A percentile compares a stretch with the other conserved stretches of the same genome.
phyloP scores from a whole-genome alignment of 441 rosid genomes.

The Aquilaria agallochum region DNA sequence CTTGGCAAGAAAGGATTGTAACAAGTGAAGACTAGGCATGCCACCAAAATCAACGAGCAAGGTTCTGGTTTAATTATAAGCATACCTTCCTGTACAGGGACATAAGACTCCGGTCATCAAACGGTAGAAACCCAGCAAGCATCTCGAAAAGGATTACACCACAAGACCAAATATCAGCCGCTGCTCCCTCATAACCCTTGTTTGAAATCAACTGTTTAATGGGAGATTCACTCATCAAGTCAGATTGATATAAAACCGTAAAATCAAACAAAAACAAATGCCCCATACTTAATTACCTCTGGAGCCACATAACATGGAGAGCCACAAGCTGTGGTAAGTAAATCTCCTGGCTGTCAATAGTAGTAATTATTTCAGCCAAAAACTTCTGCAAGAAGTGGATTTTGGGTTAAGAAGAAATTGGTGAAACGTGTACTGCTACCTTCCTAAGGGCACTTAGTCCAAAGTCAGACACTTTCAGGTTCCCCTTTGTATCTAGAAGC shows the following conservation, averaged over 20 bases:
- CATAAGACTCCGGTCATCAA: conserved; percentile 68
- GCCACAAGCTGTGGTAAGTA: conserved; percentile 83
- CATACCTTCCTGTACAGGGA: conserved; percentile 62
- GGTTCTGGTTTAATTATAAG: conserved; percentile 6
- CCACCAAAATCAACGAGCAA: not conserved
- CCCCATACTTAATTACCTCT: conserved; percentile 39
- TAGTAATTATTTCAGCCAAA: conserved; percentile 9
- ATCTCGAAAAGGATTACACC: conserved; percentile 80
- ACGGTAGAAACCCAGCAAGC: conserved; percentile 73
- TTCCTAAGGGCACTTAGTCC: conserved; percentile 77
- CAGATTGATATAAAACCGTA: too few species aligned
- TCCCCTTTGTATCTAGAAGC: conserved; percentile 66
- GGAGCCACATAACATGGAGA: conserved; percentile 95
- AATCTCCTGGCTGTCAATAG: conserved; percentile 57
- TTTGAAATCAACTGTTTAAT: conserved; percentile 61
- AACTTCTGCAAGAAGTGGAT: not conserved
- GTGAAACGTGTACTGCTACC: conserved; percentile 26
- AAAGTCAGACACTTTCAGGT: conserved; percentile 81
- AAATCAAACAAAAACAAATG: too few species aligned
- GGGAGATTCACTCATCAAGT: not conserved
- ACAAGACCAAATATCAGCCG: conserved; percentile 93
- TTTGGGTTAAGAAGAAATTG: conserved; percentile 4
- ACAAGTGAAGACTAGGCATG: conserved; percentile 3
- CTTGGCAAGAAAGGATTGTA: conserved; percentile 22
- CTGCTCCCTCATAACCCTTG: conserved; percentile 81